These are phyloP conservation scores for Ganoderma sp. DNA, from an alignment of 1,284 basidiomycete genomes.

Conservation along the genomic window DNA sequence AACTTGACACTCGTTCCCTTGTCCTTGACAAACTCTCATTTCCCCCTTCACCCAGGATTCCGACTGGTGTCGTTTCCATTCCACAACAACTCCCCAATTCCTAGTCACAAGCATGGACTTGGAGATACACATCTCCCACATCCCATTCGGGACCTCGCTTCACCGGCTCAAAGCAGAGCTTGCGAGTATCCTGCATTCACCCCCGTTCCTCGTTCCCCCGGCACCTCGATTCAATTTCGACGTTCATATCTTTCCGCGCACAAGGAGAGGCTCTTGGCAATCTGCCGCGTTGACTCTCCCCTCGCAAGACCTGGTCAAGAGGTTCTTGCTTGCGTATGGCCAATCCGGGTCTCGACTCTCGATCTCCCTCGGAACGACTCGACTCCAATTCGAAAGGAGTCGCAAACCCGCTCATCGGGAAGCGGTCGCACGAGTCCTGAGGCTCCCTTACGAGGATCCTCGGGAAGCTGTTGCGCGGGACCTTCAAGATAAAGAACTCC, in stretches of 20 bases:
- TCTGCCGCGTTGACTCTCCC: slow-evolving; percentile 58
- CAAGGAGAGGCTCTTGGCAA: slow-evolving; percentile 43
- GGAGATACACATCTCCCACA: slow-evolving; percentile 44
- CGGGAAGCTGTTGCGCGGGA: slow-evolving; percentile 37
- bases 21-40: neutral
- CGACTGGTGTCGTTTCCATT: neutral
- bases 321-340: slow-evolving; percentile 55
- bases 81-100: neutral
- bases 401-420: slow-evolving; percentile 40
- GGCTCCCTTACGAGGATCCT: slow-evolving; percentile 55
- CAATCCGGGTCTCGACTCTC: slow-evolving; percentile 25
- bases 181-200: slow-evolving; percentile 52
- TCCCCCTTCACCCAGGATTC: neutral
- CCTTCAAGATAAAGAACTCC: slow-evolving; percentile 38
- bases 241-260: slow-evolving; percentile 39
- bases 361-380: slow-evolving; percentile 39
- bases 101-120: neutral
- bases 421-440: slow-evolving; percentile 50
- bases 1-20: neutral
- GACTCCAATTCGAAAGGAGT: slow-evolving; percentile 48
- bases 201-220: slow-evolving; percentile 44
- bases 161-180: slow-evolving; percentile 47
- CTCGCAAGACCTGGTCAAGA: slow-evolving; percentile 41
- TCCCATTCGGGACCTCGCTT: slow-evolving; percentile 43
- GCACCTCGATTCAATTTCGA: slow-evolving; percentile 54